Conservation (phyloP, 2,329 filamentous ascomycete species). For the Truncatella angustata region DNA sequence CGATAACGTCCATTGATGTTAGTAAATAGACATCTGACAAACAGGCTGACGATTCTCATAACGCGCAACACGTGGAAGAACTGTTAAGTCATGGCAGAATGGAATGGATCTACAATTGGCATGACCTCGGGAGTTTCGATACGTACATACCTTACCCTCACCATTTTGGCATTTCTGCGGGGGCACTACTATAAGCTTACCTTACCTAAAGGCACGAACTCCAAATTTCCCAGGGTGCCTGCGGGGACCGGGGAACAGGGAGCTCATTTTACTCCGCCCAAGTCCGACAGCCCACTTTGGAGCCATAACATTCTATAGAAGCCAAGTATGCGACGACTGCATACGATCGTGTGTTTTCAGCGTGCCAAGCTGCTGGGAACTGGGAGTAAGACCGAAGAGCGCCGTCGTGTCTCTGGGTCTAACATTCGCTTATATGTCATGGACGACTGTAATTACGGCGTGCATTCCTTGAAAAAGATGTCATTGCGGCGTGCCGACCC, state of each 20-base stretch:
- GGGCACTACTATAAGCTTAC: constrained; percentile 2
- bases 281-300: neutral
- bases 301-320: neutral
- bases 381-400: constrained; percentile 1
- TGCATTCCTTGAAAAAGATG: neutral
- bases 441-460: neutral
- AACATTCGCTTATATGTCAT: neutral
- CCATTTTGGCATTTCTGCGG: too few relatives aligned
- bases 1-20: too few relatives aligned
- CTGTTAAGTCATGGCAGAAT: too few relatives aligned
- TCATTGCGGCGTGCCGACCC: neutral
- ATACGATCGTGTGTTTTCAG: neutral
- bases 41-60: too few relatives aligned
- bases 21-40: too few relatives aligned
- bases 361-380: neutral
- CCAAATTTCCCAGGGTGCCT: too few relatives aligned
- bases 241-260: neutral
- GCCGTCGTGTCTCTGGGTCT: neutral
- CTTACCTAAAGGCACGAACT: neutral
- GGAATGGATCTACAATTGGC: too few relatives aligned
- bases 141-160: too few relatives aligned
- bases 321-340: too few relatives aligned
- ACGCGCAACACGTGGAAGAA: too few relatives aligned
- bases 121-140: too few relatives aligned
- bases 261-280: constrained; percentile 7